Conservation (phyloP, 2,329 filamentous ascomycete species). For the Ceratocystis cubensis region DNA sequence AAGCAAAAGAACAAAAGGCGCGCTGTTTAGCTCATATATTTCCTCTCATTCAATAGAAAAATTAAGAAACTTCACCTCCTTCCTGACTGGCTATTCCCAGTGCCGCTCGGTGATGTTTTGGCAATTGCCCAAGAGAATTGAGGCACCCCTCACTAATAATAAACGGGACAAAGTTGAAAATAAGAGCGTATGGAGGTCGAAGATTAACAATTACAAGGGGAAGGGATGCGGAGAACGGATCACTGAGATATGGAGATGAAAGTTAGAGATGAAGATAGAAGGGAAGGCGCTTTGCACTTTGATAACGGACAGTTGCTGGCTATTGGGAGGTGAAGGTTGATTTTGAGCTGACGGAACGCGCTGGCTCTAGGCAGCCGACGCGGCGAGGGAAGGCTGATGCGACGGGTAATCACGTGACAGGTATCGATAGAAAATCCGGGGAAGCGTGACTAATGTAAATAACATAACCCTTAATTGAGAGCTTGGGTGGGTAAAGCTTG, state of each 20-base stretch:
- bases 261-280: background rate
- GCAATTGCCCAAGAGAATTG: background rate
- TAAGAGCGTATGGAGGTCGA: background rate
- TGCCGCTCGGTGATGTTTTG: background rate
- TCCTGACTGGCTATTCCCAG: background rate
- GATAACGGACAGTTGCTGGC: background rate
- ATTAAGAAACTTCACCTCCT: background rate
- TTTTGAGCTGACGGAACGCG: constrained; percentile 1
- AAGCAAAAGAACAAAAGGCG: background rate
- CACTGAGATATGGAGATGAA: background rate
- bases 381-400: background rate
- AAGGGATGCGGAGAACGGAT: background rate
- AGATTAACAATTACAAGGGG: background rate
- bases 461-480: too few relatives aligned
- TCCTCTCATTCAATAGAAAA: background rate
- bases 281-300: background rate
- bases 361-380: constrained; percentile 13
- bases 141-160: background rate
- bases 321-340: background rate
- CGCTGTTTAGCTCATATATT: background rate
- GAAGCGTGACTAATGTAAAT: background rate
- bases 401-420: constrained; percentile 16
- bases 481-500: background rate
- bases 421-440: background rate
- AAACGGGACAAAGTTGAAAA: background rate